These are phyloP conservation scores for Blumeria hordei DNA, from an alignment of 2,329 filamentous ascomycete genomes.

Conservation along the genomic window DNA sequence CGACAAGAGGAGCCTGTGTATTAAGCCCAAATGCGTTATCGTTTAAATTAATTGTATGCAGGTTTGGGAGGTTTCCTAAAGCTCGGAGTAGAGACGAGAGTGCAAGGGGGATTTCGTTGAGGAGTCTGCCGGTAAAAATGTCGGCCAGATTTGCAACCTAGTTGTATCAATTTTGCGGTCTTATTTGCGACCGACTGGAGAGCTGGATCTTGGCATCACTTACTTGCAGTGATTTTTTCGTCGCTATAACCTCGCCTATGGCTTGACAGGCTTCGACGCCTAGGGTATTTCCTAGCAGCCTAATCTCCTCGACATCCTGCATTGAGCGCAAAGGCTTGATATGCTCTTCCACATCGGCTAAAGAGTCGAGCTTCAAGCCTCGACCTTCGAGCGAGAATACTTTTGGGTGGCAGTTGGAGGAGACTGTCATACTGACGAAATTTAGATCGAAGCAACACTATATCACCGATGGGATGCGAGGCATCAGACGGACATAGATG, in stretches of 20 bases:
- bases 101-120: conserved; percentile 81
- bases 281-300: conserved; percentile 73
- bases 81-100: conserved; percentile 67
- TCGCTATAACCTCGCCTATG: conserved; percentile 59
- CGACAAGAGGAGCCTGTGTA: conserved; percentile 75
- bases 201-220: conserved; percentile 4
- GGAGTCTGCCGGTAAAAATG: conserved; percentile 86
- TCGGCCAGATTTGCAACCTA: conserved; percentile 76
- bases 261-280: conserved; percentile 72
- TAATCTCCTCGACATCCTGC: conserved; percentile 60
- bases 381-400: conserved; percentile 80
- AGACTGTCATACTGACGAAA: no score
- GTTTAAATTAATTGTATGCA: conserved; percentile 83
- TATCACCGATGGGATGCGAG: no score
- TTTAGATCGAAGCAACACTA: no score
- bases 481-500: no score
- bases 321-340: conserved; percentile 50
- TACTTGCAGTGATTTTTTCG: conserved; percentile 63
- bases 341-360: conserved; percentile 64
- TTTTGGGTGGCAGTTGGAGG: conserved; percentile 21
- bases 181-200: no score
- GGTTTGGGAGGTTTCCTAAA: conserved; percentile 61
- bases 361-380: conserved; percentile 76
- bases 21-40: conserved; percentile 97
- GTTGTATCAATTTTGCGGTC: not conserved